Evolutionary conservation across 345 rosid species (phyloP).

Genomic region (Citrus hindsii): DNA sequence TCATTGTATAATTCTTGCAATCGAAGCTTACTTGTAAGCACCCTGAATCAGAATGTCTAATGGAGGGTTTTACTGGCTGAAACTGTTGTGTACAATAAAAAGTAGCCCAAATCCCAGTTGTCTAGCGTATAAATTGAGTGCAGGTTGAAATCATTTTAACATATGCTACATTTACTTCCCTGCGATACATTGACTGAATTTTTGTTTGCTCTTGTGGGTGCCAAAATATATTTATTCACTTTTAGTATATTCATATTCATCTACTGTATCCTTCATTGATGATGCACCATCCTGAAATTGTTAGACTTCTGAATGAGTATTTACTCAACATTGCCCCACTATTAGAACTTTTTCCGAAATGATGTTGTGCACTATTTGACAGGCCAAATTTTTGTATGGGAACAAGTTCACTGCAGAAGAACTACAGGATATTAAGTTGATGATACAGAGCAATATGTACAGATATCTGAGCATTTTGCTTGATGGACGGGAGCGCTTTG

Average conservation of each 20-base stretch:
- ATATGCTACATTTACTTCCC: neutral
- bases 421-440: conserved; percentile 81
- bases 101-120: neutral
- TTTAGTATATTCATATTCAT: neutral
- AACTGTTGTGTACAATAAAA: neutral
- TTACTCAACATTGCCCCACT: neutral
- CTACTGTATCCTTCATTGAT: neutral
- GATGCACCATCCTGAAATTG: neutral
- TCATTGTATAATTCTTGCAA: neutral
- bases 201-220: neutral
- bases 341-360: neutral
- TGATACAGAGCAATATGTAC: conserved; percentile 97
- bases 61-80: neutral
- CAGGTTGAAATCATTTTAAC: neutral
- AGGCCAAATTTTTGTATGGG: conserved; percentile 95
- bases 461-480: conserved; percentile 90
- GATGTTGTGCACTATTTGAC: conserved; percentile 26
- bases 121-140: neutral
- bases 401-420: conserved; percentile 77
- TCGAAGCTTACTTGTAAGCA: neutral
- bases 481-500: conserved; percentile 96
- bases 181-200: neutral
- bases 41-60: neutral
- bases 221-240: neutral
- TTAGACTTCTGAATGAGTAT: neutral